Conservation (phyloP, 176 grass and related monocot species). For the Bonia amplexicaulis region DNA sequence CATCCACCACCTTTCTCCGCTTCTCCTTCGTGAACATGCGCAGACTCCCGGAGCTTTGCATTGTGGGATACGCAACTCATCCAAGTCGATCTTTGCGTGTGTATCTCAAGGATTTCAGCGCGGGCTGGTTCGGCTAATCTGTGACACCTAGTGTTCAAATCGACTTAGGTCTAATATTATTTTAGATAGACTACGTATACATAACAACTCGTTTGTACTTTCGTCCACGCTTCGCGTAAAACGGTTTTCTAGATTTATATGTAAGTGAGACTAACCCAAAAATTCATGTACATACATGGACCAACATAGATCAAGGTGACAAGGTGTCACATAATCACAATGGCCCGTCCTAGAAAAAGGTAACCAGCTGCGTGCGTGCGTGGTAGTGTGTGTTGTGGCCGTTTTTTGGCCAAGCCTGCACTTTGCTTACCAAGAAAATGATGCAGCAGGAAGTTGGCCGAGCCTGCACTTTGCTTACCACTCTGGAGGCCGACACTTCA, state of each 20-base stretch:
- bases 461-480: background rate
- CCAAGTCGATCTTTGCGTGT: slow-evolving; percentile 13
- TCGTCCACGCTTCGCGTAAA: no score
- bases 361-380: background rate
- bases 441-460: background rate
- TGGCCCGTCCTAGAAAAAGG: background rate
- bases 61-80: slow-evolving; percentile 18
- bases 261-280: no score
- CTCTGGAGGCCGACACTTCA: background rate
- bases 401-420: background rate
- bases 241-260: no score
- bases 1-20: background rate
- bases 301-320: no score
- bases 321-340: no score
- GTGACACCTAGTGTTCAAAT: no score
- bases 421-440: background rate
- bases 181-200: no score
- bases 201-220: no score
- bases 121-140: no score
- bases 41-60: background rate
- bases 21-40: background rate
- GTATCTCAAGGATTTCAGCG: slow-evolving; percentile 24
- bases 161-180: no score
- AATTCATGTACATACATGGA: no score
- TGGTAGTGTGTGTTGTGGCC: background rate